A percentile compares a stretch with the other conserved stretches of the same genome.
Evolutionary conservation across 2,329 filamentous ascomycete genomes (phyloP).

Genomic region (Aspergillus fijiensis): DNA sequence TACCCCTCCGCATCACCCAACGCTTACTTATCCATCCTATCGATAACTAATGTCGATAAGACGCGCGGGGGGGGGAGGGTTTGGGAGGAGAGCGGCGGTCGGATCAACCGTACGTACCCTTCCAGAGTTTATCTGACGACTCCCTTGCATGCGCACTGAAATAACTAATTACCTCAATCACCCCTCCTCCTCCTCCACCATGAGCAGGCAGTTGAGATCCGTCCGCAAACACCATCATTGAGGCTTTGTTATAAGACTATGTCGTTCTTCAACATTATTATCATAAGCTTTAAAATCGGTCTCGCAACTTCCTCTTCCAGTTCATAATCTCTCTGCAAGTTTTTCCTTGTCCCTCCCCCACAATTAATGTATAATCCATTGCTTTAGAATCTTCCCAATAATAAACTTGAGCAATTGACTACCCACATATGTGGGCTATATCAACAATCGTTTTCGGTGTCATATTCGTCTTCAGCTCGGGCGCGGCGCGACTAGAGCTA

Average conservation of each 20-base stretch:
- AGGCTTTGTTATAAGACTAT: too few species aligned
- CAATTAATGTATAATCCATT: background rate
- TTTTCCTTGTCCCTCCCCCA: background rate
- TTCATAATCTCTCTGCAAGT: background rate
- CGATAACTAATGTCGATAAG: constrained; percentile 22
- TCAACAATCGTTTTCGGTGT: too few species aligned
- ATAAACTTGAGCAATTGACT: too few species aligned
- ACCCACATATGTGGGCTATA: too few species aligned
- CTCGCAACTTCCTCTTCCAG: background rate
- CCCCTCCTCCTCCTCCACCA: background rate
- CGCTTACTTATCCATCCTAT: constrained; percentile 9
- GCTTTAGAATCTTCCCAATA: too few species aligned
- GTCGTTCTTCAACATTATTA: too few species aligned
- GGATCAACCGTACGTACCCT: constrained; percentile 6
- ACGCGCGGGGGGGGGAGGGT: constrained; percentile 17
- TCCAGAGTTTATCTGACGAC: constrained; percentile 8
- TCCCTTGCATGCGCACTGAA: constrained; percentile 23
- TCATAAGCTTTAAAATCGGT: background rate
- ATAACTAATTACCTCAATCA: constrained; percentile 13
- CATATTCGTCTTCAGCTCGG: background rate
- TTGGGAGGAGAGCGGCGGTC: background rate
- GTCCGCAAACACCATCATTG: background rate
- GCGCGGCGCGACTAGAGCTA: background rate
- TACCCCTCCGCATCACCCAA: background rate
- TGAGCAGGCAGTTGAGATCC: background rate